Evolutionary conservation across 331 rosid species (phyloP).

Genomic region (Dryas integrifolia): DNA sequence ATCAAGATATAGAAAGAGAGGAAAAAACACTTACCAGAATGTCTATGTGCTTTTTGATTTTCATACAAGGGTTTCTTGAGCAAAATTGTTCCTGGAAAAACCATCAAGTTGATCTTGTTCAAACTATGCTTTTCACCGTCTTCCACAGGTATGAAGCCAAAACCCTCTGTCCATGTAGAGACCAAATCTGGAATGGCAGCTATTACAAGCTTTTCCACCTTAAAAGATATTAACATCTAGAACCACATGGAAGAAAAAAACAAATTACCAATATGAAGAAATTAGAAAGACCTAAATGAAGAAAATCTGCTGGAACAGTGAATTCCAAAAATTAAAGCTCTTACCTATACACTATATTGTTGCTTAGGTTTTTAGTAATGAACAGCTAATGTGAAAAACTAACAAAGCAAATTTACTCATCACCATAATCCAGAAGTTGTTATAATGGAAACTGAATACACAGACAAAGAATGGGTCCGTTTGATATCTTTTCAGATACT

Average conservation of each 20-base stretch:
- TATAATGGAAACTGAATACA: not conserved
- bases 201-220: constrained; percentile 84
- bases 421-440: not conserved
- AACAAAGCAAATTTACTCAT: not conserved
- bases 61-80: constrained; percentile 61
- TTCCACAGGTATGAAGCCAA: constrained; percentile 69
- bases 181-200: constrained; percentile 87
- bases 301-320: not conserved
- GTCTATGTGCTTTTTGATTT: constrained; percentile 32
- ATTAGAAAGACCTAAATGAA: constrained; percentile 12
- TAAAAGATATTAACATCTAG: constrained; percentile 70
- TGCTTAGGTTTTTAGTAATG: not conserved
- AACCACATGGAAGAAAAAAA: constrained; percentile 29
- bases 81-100: constrained; percentile 85
- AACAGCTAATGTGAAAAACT: not conserved
- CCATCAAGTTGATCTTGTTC: constrained; percentile 75
- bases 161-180: constrained; percentile 89
- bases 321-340: not conserved
- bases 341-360: not conserved
- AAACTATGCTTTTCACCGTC: constrained; percentile 58
- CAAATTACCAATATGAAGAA: constrained; percentile 20
- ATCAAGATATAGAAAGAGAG: constrained; percentile 3
- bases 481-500: too few species aligned
- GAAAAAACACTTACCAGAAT: constrained; percentile 36
- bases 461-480: not conserved